Conservation (phyloP, 768 basidiomycete species). For the Phanerochaete carnosa region DNA sequence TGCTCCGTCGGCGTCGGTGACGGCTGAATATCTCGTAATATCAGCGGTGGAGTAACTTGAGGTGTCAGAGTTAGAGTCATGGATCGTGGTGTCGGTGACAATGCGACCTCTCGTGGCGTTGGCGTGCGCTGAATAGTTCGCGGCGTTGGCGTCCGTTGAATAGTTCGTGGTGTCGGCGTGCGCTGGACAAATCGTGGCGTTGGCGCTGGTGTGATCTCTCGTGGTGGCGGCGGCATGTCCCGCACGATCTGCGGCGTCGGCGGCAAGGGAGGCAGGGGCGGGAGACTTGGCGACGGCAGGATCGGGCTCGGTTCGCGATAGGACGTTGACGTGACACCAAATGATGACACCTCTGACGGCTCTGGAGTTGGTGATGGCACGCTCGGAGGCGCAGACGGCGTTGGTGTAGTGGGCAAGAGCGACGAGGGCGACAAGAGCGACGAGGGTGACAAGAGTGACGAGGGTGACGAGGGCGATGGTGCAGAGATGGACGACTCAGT, state of each 20-base stretch:
- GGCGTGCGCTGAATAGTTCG: background rate
- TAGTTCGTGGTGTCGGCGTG: too few relatives aligned
- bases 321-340: background rate
- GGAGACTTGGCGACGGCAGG: conserved; percentile 16
- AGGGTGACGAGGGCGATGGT: conserved; percentile 25
- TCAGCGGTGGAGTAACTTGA: too few relatives aligned
- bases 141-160: too few relatives aligned
- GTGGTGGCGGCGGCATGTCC: background rate
- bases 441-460: background rate
- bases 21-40: background rate
- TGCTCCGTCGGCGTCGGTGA: conserved; percentile 3
- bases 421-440: conserved; percentile 22
- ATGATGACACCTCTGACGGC: conserved; percentile 11
- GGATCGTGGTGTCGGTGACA: too few relatives aligned
- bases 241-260: background rate
- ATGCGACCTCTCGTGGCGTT: background rate
- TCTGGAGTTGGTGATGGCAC: conserved; percentile 25
- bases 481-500: conserved; percentile 20
- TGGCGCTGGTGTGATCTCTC: background rate
- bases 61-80: too few relatives aligned
- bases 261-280: background rate
- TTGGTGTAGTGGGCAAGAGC: conserved; percentile 7
- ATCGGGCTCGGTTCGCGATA: conserved; percentile 26
- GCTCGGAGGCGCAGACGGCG: conserved; percentile 31
- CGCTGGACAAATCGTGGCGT: background rate